phyloP scores from a whole-genome alignment of 257 asterid species.

The Euphrasia confusa region DNA sequence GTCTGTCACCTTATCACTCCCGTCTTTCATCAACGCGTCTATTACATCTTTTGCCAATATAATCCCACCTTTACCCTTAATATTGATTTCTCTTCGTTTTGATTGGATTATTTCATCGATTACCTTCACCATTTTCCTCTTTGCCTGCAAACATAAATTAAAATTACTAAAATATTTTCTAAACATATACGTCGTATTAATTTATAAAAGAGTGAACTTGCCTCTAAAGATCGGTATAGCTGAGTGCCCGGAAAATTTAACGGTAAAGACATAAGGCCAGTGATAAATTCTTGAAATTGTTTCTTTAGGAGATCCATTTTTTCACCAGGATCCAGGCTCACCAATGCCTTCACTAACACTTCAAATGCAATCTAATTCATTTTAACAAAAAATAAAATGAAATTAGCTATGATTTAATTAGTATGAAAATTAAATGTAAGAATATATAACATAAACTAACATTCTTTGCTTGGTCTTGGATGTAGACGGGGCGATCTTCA shows the following conservation, averaged over 20 bases:
- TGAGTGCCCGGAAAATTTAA: slow-evolving; percentile 76
- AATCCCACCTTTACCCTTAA: not conserved
- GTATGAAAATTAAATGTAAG: no score
- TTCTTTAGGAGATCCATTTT: slow-evolving; percentile 65
- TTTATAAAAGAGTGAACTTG: slow-evolving; percentile 10
- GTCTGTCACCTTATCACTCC: slow-evolving; percentile 52
- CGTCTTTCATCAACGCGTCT: slow-evolving; percentile 55
- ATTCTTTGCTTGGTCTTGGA: slow-evolving; percentile 72
- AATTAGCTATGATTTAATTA: not conserved
- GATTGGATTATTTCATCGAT: slow-evolving; percentile 53
- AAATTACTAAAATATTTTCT: no score
- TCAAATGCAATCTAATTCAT: slow-evolving; percentile 64
- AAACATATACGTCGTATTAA: no score
- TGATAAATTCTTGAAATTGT: slow-evolving; percentile 84
- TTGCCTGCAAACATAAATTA: slow-evolving; percentile 40
- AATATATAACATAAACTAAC: slow-evolving; percentile 28
- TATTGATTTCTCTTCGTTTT: slow-evolving; percentile 26
- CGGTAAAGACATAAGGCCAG: slow-evolving; percentile 88
- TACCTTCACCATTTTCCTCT: slow-evolving; percentile 66
- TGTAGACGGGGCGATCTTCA: slow-evolving; percentile 51
- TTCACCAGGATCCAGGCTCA: slow-evolving; percentile 61
- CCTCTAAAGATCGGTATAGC: slow-evolving; percentile 80
- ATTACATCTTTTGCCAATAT: slow-evolving; percentile 48
- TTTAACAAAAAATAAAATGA: not conserved
- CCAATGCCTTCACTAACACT: slow-evolving; percentile 77